Conservation (phyloP, 2,329 filamentous ascomycete species). For the Cladosporium velox region DNA sequence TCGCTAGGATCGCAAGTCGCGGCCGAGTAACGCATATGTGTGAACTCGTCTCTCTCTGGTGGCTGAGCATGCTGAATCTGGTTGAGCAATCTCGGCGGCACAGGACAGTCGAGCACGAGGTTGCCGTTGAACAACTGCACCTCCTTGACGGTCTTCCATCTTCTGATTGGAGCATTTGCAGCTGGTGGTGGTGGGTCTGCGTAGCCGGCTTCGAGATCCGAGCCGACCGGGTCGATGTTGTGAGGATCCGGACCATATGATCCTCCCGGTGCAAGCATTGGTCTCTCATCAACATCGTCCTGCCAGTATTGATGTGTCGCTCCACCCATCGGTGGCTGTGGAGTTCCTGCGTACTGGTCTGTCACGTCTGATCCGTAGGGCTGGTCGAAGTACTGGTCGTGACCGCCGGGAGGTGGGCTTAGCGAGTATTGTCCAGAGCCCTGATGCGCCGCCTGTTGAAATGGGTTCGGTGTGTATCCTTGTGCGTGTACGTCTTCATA, state of each 20-base stretch:
- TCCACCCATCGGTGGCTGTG: conserved; percentile 25
- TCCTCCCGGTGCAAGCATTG: conserved; percentile 70
- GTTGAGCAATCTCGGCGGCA: conserved; percentile 83
- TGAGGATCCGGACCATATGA: conserved; percentile 63
- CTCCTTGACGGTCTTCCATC: conserved; percentile 99
- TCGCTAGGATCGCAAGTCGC: conserved; percentile 90
- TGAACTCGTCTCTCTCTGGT: conserved; percentile 83
- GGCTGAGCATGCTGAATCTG: conserved; percentile 80
- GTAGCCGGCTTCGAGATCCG: conserved; percentile 40
- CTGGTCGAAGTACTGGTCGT: conserved; percentile 82
- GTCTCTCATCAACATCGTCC: conserved; percentile 68
- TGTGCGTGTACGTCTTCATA: conserved; percentile 56
- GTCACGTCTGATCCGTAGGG: conserved; percentile 72
- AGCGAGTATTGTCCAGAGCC: conserved; percentile 63
- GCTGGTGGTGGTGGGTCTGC: conserved; percentile 52
- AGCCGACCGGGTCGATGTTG: conserved; percentile 40
- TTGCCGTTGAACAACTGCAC: conserved; percentile 94
- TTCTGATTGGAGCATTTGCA: conserved; percentile 66
- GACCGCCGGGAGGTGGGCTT: conserved; percentile 76
- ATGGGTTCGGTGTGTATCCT: conserved; percentile 47
- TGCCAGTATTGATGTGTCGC: conserved; percentile 58
- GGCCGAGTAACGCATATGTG: conserved; percentile 89
- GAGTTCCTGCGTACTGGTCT: conserved; percentile 46
- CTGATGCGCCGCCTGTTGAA: conserved; percentile 43
- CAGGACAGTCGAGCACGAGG: conserved; percentile 92